Percentiles rank a stretch among this genome's conserved stretches.
Evolutionary conservation across 1,139 yeast species (phyloP).

Genomic region (Pichia sp.): DNA sequence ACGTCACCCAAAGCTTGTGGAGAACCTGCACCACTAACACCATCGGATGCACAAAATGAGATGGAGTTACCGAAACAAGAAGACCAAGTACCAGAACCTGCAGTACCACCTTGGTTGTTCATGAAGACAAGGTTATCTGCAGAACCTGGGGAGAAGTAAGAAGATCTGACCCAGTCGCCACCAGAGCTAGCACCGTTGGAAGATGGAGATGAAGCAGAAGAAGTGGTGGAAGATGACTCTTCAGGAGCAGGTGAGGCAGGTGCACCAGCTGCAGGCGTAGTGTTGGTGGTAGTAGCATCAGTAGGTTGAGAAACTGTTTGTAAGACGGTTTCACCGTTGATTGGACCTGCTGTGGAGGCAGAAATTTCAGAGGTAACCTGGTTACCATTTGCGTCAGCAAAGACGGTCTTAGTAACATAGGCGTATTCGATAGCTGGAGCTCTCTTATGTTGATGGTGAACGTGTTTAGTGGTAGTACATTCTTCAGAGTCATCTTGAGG

Average conservation of each 20-base stretch:
- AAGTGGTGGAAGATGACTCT: too few species aligned
- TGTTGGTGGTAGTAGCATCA: constrained; percentile 20
- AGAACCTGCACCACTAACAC: constrained; percentile 54
- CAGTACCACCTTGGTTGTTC: constrained; percentile 71
- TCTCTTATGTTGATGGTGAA: constrained; percentile 31
- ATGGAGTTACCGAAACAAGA: constrained; percentile 82
- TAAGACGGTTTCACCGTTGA: constrained; percentile 25
- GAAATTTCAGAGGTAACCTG: constrained; percentile 15
- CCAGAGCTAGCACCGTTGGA: constrained; percentile 29
- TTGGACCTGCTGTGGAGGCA: constrained; percentile 26
- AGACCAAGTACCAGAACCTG: constrained; percentile 85
- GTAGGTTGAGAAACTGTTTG: too few species aligned
- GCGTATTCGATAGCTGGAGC: constrained; percentile 54
- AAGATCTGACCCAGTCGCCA: constrained; percentile 66
- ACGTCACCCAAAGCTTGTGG: constrained; percentile 59
- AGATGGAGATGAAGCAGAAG: constrained; percentile 26
- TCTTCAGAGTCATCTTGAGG: constrained; percentile 32
- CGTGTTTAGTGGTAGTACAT: constrained; percentile 28
- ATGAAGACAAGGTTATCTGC: constrained; percentile 72
- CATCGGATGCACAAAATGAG: constrained; percentile 72
- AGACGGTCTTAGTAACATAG: constrained; percentile 71
- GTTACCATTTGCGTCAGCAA: constrained; percentile 29
- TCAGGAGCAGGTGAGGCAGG: constrained; percentile 17
- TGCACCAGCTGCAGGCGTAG: constrained; percentile 21
- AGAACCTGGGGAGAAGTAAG: constrained; percentile 65